phyloP scores from a whole-genome alignment of 1,284 basidiomycete genomes.

The Rhizopogon parksii region DNA sequence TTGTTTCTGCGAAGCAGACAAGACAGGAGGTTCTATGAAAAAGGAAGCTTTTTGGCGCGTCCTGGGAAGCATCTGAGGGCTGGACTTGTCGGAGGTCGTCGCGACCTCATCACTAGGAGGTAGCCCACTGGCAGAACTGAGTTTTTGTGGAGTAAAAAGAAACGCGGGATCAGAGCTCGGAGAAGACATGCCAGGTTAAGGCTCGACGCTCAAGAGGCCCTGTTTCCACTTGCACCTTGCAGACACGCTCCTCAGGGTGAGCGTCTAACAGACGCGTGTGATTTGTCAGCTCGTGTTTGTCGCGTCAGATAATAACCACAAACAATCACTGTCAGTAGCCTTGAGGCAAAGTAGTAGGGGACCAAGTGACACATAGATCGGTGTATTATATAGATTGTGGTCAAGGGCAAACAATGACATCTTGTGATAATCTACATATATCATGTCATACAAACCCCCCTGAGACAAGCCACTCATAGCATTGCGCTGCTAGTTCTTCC shows the following conservation, averaged over 20 bases:
- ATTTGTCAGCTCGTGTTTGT: conserved; percentile 1
- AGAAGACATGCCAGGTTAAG: conserved; percentile 14
- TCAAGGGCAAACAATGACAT: not conserved
- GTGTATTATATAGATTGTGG: not conserved
- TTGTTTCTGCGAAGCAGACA: conserved; percentile 33
- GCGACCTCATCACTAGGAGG: conserved; percentile 5
- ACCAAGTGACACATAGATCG: not conserved
- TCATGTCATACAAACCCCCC: conserved; percentile 12
- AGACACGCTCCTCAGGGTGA: not conserved
- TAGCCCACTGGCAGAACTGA: conserved; percentile 14
- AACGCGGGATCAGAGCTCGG: conserved; percentile 11
- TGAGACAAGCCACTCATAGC: conserved; percentile 41
- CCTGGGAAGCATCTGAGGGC: not conserved
- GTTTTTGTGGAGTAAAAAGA: conserved; percentile 14
- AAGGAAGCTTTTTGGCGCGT: conserved; percentile 14
- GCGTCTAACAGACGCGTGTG: not conserved
- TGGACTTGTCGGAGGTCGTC: conserved; percentile 3
- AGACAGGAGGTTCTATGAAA: conserved; percentile 23
- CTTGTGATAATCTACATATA: not conserved
- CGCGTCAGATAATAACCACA: not conserved
- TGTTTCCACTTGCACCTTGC: conserved; percentile 7
- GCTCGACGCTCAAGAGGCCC: not conserved
- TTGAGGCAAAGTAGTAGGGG: too few species aligned
- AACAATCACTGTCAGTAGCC: too few species aligned
- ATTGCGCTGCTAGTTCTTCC: conserved; percentile 41